Conservation (phyloP, 257 asterid genomes). For the Thymus mandschuricus region DNA sequence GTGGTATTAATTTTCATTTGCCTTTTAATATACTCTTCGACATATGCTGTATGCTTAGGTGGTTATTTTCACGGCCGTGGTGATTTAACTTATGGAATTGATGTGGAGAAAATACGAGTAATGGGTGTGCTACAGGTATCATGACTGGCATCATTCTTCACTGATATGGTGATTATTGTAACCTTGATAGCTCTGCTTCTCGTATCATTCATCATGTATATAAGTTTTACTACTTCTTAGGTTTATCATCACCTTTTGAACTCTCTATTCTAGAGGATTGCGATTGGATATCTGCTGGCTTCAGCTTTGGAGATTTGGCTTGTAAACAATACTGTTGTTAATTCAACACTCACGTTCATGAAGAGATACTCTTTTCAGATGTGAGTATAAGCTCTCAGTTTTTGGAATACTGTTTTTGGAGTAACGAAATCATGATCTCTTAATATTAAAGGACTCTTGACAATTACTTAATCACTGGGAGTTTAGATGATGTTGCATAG, state of each 20-base stretch:
- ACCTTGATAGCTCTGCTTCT: slow-evolving; percentile 19
- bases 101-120: slow-evolving; percentile 66
- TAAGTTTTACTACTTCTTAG: background rate
- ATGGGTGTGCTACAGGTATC: slow-evolving; percentile 96
- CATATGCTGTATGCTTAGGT: slow-evolving; percentile 50
- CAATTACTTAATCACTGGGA: background rate
- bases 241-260: slow-evolving; percentile 14
- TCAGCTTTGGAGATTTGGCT: slow-evolving; percentile 87
- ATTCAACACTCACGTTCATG: slow-evolving; percentile 60
- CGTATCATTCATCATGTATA: background rate
- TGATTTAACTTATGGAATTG: slow-evolving; percentile 79
- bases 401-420: slow-evolving; percentile 5
- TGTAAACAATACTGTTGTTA: slow-evolving; percentile 48
- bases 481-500: slow-evolving; percentile 12
- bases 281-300: slow-evolving; percentile 80
- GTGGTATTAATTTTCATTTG: slow-evolving; percentile 15
- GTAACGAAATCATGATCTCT: too few species aligned
- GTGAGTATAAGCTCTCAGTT: slow-evolving; percentile 51
- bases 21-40: slow-evolving; percentile 8
- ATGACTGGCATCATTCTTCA: slow-evolving; percentile 13
- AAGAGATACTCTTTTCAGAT: slow-evolving; percentile 75
- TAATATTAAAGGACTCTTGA: background rate
- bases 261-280: slow-evolving; percentile 66
- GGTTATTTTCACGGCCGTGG: slow-evolving; percentile 86
- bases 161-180: slow-evolving; percentile 23